Base-by-base conservation (phyloP, 495 filamentous ascomycete genomes). In the Lepidopterella palustris region DNA sequence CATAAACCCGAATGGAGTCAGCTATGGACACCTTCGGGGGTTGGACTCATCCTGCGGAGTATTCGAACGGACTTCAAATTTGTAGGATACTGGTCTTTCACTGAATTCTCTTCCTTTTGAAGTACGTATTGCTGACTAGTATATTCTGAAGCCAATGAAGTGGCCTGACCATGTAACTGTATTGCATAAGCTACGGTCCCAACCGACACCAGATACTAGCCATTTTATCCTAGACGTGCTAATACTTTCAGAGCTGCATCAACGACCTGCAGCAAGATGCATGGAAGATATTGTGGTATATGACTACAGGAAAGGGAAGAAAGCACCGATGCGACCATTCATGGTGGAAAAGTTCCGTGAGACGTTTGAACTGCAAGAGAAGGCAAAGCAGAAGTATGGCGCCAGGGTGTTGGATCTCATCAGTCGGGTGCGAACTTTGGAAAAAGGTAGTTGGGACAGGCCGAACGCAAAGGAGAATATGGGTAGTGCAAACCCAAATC, bases 61-160 rank as follows among this genome's bases (percentile, higher is more conserved):
- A 89, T 98, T 52, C 87, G 82, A 66, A 80, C 86, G 3, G 88
- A 96, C 65, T 98, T 87, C 69, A 97, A 97, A 76, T 95, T 97
- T 78, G 90, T 96, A 74, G 4, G 82, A 2, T 8, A 5, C 47
- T 50, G 18, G 35, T 42, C 18, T 10, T 18, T 42, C 9, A 42
- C 35, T 42, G 35, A 42, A 18, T 42, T 15, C 18, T 18, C 39
- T 42, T 11, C 20, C 47, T 21, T 50, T 25, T 8, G 6, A 51
- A 62, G 47, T 8, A 25, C 32, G 35, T 0, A 31, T 54, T 40
- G 27, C 51, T 57, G 35, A 42, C 40, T 45, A 20, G 3, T 47
- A 8, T 11, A 52, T 6, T 8, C 29, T 25, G 15, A 61, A 96
- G 92, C 91, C 92, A 9, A 89, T 96, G 83, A 86, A 80, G 51